These are phyloP conservation scores for Neoarthrinium moseri DNA, from an alignment of 2,329 filamentous ascomycete genomes.

Conservation along the genomic window DNA sequence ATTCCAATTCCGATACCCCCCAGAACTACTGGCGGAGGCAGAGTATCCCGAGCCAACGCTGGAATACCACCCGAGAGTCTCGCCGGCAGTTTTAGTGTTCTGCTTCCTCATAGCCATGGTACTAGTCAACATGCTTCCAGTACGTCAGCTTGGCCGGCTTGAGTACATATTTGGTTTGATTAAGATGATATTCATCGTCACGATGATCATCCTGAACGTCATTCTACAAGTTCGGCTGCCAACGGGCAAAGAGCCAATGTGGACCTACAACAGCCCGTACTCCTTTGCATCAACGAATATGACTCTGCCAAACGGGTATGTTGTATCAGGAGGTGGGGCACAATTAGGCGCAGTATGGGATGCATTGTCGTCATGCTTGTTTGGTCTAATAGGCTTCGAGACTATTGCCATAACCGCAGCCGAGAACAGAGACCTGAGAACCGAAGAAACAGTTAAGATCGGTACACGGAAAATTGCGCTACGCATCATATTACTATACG, in stretches of 20 bases:
- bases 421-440: constrained; percentile 38
- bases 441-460: constrained; percentile 41
- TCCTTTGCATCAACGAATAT: constrained; percentile 26
- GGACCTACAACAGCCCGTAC: constrained; percentile 32
- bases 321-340: constrained; percentile 22
- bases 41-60: constrained; percentile 30
- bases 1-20: constrained; percentile 35
- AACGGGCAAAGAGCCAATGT: constrained; percentile 23
- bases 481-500: constrained; percentile 40
- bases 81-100: constrained; percentile 34
- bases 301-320: constrained; percentile 24
- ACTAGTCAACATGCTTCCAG: constrained; percentile 33
- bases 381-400: constrained; percentile 71
- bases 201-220: constrained; percentile 36
- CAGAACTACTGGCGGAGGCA: constrained; percentile 24
- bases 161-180: constrained; percentile 17
- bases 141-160: constrained; percentile 14
- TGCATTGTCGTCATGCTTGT: constrained; percentile 37
- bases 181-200: constrained; percentile 36
- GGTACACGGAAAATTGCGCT: constrained; percentile 41
- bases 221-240: constrained; percentile 30
- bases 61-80: constrained; percentile 10
- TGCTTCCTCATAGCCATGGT: constrained; percentile 30
- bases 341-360: constrained; percentile 37
- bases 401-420: constrained; percentile 78